Percentiles rank a stretch among this genome's conserved stretches.
phyloP scores from a whole-genome alignment of 495 filamentous ascomycete genomes.

The Neurospora tetrasperma region DNA sequence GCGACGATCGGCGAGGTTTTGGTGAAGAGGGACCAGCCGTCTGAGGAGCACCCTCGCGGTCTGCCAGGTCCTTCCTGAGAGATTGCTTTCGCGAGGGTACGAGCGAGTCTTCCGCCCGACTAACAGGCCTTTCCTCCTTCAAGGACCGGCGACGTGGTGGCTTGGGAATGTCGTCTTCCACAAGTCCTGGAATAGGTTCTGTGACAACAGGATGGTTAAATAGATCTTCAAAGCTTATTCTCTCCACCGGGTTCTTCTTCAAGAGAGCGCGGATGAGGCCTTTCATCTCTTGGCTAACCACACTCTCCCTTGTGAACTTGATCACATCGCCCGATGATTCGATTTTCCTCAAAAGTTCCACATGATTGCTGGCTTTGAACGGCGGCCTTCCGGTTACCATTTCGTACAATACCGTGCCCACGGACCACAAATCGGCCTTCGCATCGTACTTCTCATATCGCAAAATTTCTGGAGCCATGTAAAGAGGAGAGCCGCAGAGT shows the following conservation, averaged over 20 bases:
- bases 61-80: slow-evolving; percentile 16
- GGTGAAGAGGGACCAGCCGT: slow-evolving; percentile 23
- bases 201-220: slow-evolving; percentile 66
- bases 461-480: slow-evolving; percentile 98
- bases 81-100: slow-evolving; percentile 13
- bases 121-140: slow-evolving; percentile 16
- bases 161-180: slow-evolving; percentile 59
- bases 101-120: slow-evolving; percentile 20
- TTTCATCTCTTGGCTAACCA: slow-evolving; percentile 69
- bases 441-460: slow-evolving; percentile 96
- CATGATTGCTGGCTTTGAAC: slow-evolving; percentile 86
- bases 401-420: slow-evolving; percentile 89
- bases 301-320: slow-evolving; percentile 62
- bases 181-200: slow-evolving; percentile 71
- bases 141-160: slow-evolving; percentile 15
- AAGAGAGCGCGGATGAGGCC: slow-evolving; percentile 67
- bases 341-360: slow-evolving; percentile 85
- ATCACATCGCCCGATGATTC: slow-evolving; percentile 78
- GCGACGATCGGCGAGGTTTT: slow-evolving; percentile 26
- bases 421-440: slow-evolving; percentile 94
- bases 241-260: slow-evolving; percentile 73
- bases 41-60: slow-evolving; percentile 23
- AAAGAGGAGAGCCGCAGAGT: slow-evolving; percentile 92
- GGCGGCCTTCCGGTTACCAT: slow-evolving; percentile 88
- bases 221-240: slow-evolving; percentile 73